Base-by-base conservation (phyloP, 352 stramenopile genomes). In the Globisporangium iwayamae region DNA sequence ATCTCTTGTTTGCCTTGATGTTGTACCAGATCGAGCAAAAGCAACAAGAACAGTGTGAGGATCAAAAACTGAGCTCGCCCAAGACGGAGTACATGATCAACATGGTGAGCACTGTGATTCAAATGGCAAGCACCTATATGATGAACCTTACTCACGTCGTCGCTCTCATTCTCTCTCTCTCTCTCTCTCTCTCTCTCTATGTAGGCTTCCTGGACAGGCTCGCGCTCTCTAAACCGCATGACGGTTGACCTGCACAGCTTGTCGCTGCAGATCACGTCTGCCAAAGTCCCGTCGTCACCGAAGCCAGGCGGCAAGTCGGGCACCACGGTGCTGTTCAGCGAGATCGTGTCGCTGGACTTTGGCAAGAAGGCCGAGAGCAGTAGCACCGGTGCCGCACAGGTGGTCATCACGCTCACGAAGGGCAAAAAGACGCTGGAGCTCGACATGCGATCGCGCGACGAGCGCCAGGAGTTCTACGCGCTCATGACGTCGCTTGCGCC, bases 141-240 rank as follows among this genome's bases (percentile, higher is more conserved):
- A 5, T 38, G 22, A 62, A 13, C 20, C n/a, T 50, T 8, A 18
- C 30, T 36, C 28, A 45, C 45, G 2, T 30, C 11, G 28, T 62
- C 9, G 28, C 53, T 8, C 25, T 1, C 25, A 28, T 28, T 28
- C 25, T 28, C 25, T 28, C 25, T 28, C 25, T 28, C 25, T 28
- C 22, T 25, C 22, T 25, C 22, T 25, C 25, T 62, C 14, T 39
- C 16, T 16, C 32, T 45, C 22, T 22, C 9, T 51, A 13, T 45
- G 8, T 41, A 82, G 78, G 34, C 72, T 1, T 79, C 76, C 4
- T 87, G 78, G 78, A 83, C 66, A 20, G 77, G 77, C 10, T 69
- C 68, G 4, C 74, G 75, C 46, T 71, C 74, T 34, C 68, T 75
- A 28, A 72, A 76, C 41, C 72, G 66, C 48, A 62, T 87, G 18